Evolutionary conservation across 1,139 yeast species (phyloP), one percentile per base, ranked within the genome.

Genomic region (Yamadazyma sp.): DNA sequence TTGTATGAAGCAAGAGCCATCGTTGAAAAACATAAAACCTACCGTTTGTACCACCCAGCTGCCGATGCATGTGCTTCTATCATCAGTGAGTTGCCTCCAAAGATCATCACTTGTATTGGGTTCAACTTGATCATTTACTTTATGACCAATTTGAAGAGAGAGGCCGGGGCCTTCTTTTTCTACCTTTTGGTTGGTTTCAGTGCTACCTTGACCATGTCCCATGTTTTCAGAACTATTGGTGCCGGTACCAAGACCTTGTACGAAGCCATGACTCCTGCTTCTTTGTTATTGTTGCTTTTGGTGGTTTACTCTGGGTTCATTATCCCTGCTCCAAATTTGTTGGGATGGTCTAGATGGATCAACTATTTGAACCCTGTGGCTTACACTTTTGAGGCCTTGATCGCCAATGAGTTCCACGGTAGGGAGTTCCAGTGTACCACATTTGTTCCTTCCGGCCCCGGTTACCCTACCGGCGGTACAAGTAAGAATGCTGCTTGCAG

Each of bases 331-430:
- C 76, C 78, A 24, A 60, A 64, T 44, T 77, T 79, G 82, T 78
- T 75, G 52, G 82, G 78, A 27, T 79, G 84, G 84, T 76, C 77
- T 41, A 65, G 75, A 56, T 80, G 86, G 86, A 67, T 80, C 41
- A 73, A 70, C 45, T 79, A 70, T 57, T 53, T 79, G 29, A 73
- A 80, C 53, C 86, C 86, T 1, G 58, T 79, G 31, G 73, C 73
- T 16, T 80, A 76, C 50, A 77, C 73, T n/a, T 79, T 75, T 48
- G 86, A 79, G 54, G 58, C 77, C 12, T 59, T 80, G 46, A 69
- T 79, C 69, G 66, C 73, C 11, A 77, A 77, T 45, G 85, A 81
- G 45, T 49, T 78, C 58, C 77, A 73, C 46, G 73, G 71, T 23
- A 63, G 77, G 43, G 57, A 66, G 22, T 75, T 75, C 64, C 50